Conservation (phyloP, 1,284 basidiomycete species). For the Apiotrichum porosum region DNA sequence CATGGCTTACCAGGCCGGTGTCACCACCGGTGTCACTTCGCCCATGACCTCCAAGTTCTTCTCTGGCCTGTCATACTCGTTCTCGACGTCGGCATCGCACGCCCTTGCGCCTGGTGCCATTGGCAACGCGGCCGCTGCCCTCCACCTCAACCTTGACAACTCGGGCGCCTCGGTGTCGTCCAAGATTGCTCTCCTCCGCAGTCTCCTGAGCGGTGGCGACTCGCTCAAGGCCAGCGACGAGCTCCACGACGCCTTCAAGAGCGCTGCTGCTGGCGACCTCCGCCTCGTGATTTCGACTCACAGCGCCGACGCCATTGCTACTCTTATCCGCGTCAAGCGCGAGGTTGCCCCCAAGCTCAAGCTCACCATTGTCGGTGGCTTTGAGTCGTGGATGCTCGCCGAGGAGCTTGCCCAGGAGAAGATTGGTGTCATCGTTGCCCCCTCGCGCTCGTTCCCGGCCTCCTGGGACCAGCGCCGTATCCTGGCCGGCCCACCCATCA, state of each 20-base stretch:
- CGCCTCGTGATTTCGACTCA: constrained; percentile 67
- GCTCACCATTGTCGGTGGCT: constrained; percentile 61
- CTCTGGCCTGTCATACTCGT: constrained; percentile 62
- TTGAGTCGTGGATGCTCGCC: constrained; percentile 65
- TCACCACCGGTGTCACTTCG: constrained; percentile 58
- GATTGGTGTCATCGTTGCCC: constrained; percentile 67
- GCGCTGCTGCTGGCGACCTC: constrained; percentile 57
- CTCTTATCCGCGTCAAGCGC: constrained; percentile 65
- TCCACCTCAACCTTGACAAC: constrained; percentile 62
- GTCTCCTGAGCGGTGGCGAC: constrained; percentile 54
- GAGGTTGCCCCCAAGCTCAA: constrained; percentile 56
- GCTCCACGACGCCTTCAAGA: constrained; percentile 56
- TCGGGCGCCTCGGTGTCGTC: constrained; percentile 58
- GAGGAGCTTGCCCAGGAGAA: constrained; percentile 62
- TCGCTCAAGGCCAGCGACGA: constrained; percentile 28
- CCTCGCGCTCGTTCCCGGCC: constrained; percentile 59
- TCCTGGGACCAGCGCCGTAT: constrained; percentile 67
- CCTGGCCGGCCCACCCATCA: constrained; percentile 69
- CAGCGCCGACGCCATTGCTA: constrained; percentile 69
- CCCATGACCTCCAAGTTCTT: constrained; percentile 50
- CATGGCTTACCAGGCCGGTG: constrained; percentile 52
- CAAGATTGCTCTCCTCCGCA: constrained; percentile 65
- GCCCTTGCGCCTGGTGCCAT: constrained; percentile 65
- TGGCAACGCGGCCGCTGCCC: constrained; percentile 61
- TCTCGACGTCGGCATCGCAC: constrained; percentile 61